Conservation (phyloP, 352 stramenopile species). For the Phytophthora constricta region DNA sequence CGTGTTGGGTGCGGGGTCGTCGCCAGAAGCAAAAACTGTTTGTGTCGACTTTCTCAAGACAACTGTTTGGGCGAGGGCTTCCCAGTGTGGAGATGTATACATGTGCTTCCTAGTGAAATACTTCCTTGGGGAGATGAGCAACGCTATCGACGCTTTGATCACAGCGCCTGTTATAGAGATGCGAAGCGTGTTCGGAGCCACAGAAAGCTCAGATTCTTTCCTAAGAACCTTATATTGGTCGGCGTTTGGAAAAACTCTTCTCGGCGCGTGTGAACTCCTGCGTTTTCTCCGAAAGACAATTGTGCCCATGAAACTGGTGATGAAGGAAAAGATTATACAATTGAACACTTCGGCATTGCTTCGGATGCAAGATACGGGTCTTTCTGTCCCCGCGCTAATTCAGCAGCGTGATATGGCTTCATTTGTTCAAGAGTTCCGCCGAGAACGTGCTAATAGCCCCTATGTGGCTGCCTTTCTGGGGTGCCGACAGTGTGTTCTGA, state of each 20-base stretch:
- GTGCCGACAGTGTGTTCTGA: constrained; percentile 45
- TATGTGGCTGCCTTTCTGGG: constrained; percentile 52
- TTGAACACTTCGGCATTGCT: constrained; percentile 59
- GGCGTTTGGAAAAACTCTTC: constrained; percentile 70
- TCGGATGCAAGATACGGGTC: constrained; percentile 60
- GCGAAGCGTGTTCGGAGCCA: constrained; percentile 58
- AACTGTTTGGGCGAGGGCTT: constrained; percentile 56
- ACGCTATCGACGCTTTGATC: constrained; percentile 61
- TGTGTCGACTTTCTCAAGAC: constrained; percentile 72
- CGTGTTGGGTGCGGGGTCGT: constrained; percentile 3
- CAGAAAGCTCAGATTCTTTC: constrained; percentile 7
- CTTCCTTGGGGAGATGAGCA: constrained; percentile 51
- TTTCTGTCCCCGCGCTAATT: constrained; percentile 57
- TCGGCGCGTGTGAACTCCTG: constrained; percentile 71
- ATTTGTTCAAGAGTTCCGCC: constrained; percentile 58
- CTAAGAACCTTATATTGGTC: constrained; percentile 71
- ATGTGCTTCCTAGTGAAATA: constrained; percentile 81
- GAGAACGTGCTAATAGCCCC: constrained; percentile 29
- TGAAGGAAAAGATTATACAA: constrained; percentile 63
- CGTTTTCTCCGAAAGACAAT: constrained; percentile 66
- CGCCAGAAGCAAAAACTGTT: constrained; percentile 40
- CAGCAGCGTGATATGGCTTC: constrained; percentile 63
- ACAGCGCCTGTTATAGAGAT: constrained; percentile 56
- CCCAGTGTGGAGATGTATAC: constrained; percentile 70
- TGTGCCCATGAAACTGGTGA: constrained; percentile 46